These are phyloP conservation scores for Maudiozyma bulderi DNA, from an alignment of 805 yeast genomes.

Conservation along the genomic window DNA sequence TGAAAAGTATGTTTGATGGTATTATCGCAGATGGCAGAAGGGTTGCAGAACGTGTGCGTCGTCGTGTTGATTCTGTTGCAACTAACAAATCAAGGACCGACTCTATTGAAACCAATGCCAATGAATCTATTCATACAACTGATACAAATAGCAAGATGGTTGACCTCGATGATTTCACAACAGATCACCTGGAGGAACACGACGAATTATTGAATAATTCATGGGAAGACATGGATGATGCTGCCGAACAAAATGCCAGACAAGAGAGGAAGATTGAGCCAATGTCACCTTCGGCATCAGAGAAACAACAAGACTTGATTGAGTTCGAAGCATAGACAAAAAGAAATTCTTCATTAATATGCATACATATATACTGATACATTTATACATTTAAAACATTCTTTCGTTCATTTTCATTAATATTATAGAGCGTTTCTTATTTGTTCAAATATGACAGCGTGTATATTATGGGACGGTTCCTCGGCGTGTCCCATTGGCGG, in stretches of 20 bases:
- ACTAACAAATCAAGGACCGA: slow-evolving; percentile 13
- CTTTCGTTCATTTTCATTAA: too few species aligned
- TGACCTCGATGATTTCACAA: slow-evolving; percentile 26
- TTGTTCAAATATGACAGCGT: too few species aligned
- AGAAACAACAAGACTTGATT: slow-evolving; percentile 14
- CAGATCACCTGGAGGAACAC: slow-evolving; percentile 23
- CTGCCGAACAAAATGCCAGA: slow-evolving; percentile 7
- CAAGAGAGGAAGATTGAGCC: slow-evolving; percentile 11
- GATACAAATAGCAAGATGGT: slow-evolving; percentile 16
- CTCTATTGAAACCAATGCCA: slow-evolving; percentile 11
- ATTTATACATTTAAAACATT: too few species aligned
- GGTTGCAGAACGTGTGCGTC: slow-evolving; percentile 81
- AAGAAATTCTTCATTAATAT: neutral
- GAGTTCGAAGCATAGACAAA: slow-evolving; percentile 25
- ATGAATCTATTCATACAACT: slow-evolving; percentile 1
- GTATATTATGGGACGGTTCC: too few species aligned
- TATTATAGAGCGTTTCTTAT: too few species aligned
- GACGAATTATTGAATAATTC: slow-evolving; percentile 21
- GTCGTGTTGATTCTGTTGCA: slow-evolving; percentile 73
- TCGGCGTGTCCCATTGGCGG: too few species aligned
- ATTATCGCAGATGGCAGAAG: slow-evolving; percentile 85
- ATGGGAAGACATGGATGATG: slow-evolving; percentile 23
- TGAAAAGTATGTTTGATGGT: slow-evolving; percentile 85
- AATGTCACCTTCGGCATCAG: slow-evolving; percentile 6
- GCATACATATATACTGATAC: neutral